Base-by-base conservation (phyloP, 108 stramenopile species). In the Cyclotella choctawhatcheeana region DNA sequence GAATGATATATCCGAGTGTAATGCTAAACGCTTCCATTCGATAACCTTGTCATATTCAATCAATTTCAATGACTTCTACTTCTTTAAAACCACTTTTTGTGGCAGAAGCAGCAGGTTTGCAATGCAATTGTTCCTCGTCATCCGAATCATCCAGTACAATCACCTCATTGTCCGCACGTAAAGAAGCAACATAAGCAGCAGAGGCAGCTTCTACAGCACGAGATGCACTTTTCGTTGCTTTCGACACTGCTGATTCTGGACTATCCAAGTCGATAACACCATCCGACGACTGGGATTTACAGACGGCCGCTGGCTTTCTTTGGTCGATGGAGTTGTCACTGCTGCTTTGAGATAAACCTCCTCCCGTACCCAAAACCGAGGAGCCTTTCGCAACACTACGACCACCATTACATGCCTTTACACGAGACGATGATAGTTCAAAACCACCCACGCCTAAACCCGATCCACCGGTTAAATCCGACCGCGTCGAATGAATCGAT, bases 21-120 rank as follows among this genome's bases (percentile, higher is more conserved):
- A n/a, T n/a, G n/a, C n/a, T n/a, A n/a, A n/a, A n/a, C n/a, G n/a
- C n/a, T n/a, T n/a, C n/a, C n/a, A n/a, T n/a, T n/a, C n/a, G n/a
- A 5, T 18, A 45, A 45, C 10, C 12, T 40, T 40, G 37, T 10
- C 12, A 10, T 40, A 6, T 10, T 52, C 20, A 52, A 32, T 58
- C 56, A 5, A 58, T 58, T 55, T 55, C 54, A 5, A 55, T 55
- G 27, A 55, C 54, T 58, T 58, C 56, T n/a, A 58, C 29, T 33
- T 58, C 32, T 2, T 3, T 32, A 33, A 8, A 5, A 58, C 33
- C 6, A 31, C 29, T 6, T 58, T 30, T 31, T 14, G 16, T 32
- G 33, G 5, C 16, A 33, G 32, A 14, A 17, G 0, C 30, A 6
- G 32, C n/a, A 32, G 30, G 16, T 31, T 31, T 31, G 18, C 14